Conservation (phyloP, 768 basidiomycete species). For the Gyrodon lividus region DNA sequence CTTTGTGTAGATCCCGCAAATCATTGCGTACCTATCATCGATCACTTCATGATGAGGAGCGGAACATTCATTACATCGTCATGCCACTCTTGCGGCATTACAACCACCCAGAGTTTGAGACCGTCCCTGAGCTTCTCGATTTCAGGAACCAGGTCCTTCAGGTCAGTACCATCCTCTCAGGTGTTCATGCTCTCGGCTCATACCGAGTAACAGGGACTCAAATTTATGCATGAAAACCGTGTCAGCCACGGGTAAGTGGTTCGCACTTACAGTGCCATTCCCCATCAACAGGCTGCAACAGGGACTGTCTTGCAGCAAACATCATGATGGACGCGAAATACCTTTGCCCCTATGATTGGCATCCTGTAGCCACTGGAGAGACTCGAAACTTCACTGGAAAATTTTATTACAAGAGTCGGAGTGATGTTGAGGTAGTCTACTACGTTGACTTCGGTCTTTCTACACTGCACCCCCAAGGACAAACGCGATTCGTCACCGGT, state of each 20-base stretch:
- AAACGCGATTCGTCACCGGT: conserved; percentile 1
- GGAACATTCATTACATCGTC: conserved; percentile 21
- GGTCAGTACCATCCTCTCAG: background rate
- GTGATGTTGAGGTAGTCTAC: conserved; percentile 27
- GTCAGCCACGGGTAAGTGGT: conserved; percentile 36
- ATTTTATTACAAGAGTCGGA: conserved; percentile 25
- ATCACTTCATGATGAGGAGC: conserved; percentile 16
- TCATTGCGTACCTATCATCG: conserved; percentile 23
- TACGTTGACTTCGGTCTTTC: conserved; percentile 40
- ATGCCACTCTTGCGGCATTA: conserved; percentile 29
- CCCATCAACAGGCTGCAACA: conserved; percentile 2
- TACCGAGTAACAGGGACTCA: conserved; percentile 27
- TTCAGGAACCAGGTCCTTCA: conserved; percentile 29
- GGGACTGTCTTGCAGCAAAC: conserved; percentile 28
- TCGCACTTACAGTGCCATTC: conserved; percentile 1
- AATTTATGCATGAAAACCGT: conserved; percentile 35
- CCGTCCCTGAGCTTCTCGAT: conserved; percentile 27
- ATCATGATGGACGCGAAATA: conserved; percentile 30
- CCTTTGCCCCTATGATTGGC: conserved; percentile 29
- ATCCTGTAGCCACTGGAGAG: conserved; percentile 13
- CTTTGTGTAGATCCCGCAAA: conserved; percentile 9
- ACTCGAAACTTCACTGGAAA: conserved; percentile 12
- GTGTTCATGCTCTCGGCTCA: background rate
- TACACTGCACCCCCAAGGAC: conserved; percentile 17
- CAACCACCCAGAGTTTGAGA: conserved; percentile 21